These are phyloP conservation scores for Fusarium cyanostomum DNA, from an alignment of 2,329 filamentous ascomycete genomes.

Conservation along the genomic window DNA sequence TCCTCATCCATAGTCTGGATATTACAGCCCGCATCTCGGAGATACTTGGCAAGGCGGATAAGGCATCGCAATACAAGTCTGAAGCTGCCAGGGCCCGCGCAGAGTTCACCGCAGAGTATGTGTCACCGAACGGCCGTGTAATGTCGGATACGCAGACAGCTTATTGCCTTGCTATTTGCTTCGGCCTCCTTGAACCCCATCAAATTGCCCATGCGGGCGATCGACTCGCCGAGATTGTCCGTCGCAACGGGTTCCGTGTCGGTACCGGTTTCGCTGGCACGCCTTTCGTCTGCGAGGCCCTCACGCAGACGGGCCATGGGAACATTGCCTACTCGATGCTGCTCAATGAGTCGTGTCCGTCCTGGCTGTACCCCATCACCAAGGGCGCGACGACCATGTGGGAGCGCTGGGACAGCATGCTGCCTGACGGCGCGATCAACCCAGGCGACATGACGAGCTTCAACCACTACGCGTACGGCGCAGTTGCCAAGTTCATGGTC, in stretches of 20 bases:
- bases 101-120: slow-evolving; percentile 33
- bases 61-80: slow-evolving; percentile 4
- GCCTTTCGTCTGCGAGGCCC: slow-evolving; percentile 43
- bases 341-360: slow-evolving; percentile 46
- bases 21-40: slow-evolving; percentile 49
- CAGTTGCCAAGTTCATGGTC: slow-evolving; percentile 52
- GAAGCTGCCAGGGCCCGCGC: slow-evolving; percentile 25
- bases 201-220: slow-evolving; percentile 20
- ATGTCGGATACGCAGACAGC: slow-evolving; percentile 39
- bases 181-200: slow-evolving; percentile 19
- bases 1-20: slow-evolving; percentile 55
- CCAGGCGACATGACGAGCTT: slow-evolving; percentile 54
- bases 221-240: slow-evolving; percentile 29
- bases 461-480: slow-evolving; percentile 55
- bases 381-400: slow-evolving; percentile 55
- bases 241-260: slow-evolving; percentile 29
- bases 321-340: slow-evolving; percentile 51
- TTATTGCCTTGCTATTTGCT: slow-evolving; percentile 37
- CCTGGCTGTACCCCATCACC: slow-evolving; percentile 51
- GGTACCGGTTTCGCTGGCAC: slow-evolving; percentile 52
- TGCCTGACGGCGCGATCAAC: slow-evolving; percentile 51
- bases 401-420: slow-evolving; percentile 55
- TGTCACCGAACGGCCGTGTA: slow-evolving; percentile 34
- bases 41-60: slow-evolving; percentile 43
- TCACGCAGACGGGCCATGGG: slow-evolving; percentile 22